phyloP scores from a whole-genome alignment of 2,329 filamentous ascomycete genomes.

The Talaromyces islandicus region DNA sequence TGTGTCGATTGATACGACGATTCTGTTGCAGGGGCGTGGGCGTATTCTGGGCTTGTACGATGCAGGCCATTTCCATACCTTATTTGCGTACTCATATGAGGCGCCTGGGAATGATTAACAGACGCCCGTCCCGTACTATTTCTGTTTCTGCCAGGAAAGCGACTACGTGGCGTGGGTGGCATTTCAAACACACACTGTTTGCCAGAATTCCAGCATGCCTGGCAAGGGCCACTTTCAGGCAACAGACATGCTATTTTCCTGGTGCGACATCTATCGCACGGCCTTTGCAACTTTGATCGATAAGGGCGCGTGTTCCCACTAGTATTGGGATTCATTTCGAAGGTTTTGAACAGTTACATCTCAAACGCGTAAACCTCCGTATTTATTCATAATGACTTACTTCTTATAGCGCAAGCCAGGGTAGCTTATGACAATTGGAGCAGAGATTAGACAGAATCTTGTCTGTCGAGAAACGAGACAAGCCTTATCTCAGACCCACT shows the following conservation, averaged over 20 bases:
- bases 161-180: slow-evolving; percentile 4
- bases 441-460: neutral
- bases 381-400: neutral
- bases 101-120: neutral
- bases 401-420: neutral
- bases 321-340: slow-evolving; percentile 1
- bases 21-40: neutral
- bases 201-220: slow-evolving; percentile 16
- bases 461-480: neutral
- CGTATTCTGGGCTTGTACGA: neutral
- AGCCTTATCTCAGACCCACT: neutral
- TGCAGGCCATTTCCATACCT: neutral
- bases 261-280: slow-evolving; percentile 27
- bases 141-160: slow-evolving; percentile 19
- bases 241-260: slow-evolving; percentile 24
- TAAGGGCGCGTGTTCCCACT: slow-evolving; percentile 18
- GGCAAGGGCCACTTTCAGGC: slow-evolving; percentile 22
- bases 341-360: neutral
- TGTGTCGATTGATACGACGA: neutral
- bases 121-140: slow-evolving; percentile 3
- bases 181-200: slow-evolving; percentile 5
- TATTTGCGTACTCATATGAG: neutral
- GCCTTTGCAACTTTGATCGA: slow-evolving; percentile 27
- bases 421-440: neutral
- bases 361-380: fast-evolving